A percentile compares a stretch with the other conserved stretches of the same genome.
phyloP scores from a whole-genome alignment of 306 rosid species.

The Acacia melanoxylon region DNA sequence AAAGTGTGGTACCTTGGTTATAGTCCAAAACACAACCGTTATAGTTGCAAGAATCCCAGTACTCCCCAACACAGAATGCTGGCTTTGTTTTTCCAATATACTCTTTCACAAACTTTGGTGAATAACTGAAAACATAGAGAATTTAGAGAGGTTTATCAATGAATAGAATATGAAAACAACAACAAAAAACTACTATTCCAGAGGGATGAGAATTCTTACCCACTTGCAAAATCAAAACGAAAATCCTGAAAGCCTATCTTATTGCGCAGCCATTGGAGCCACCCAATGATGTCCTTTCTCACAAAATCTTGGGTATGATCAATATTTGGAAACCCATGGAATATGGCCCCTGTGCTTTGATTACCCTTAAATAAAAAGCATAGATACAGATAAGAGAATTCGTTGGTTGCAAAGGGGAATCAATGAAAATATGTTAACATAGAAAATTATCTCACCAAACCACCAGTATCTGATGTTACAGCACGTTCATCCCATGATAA shows the following conservation, averaged over 20 bases:
- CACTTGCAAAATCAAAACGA: slow-evolving; percentile 88
- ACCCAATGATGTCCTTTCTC: slow-evolving; percentile 73
- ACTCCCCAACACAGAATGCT: slow-evolving; percentile 79
- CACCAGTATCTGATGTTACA: slow-evolving; percentile 85
- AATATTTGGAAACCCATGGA: slow-evolving; percentile 86
- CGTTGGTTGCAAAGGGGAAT: slow-evolving; percentile 9
- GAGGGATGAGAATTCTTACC: slow-evolving; percentile 47
- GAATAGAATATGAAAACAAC: neutral
- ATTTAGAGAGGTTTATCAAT: slow-evolving; percentile 19
- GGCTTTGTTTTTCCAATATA: slow-evolving; percentile 88
- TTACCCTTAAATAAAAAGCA: slow-evolving; percentile 55
- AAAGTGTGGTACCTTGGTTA: slow-evolving; percentile 69
- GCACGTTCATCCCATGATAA: slow-evolving; percentile 83
- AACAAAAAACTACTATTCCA: neutral
- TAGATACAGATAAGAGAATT: neutral
- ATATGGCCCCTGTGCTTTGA: slow-evolving; percentile 70
- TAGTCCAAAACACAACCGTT: slow-evolving; percentile 63
- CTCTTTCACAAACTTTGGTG: slow-evolving; percentile 84
- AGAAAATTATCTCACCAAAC: slow-evolving; percentile 53
- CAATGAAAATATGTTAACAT: neutral
- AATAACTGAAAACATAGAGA: slow-evolving; percentile 45
- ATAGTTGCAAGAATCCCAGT: slow-evolving; percentile 91
- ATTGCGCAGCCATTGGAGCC: slow-evolving; percentile 76
- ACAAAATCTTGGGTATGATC: slow-evolving; percentile 88
- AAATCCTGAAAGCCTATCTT: slow-evolving; percentile 85